Percentiles rank a stretch among this genome's conserved stretches.
These are phyloP conservation scores for Candida awuae DNA, from an alignment of 805 yeast species.

Conservation along the genomic window DNA sequence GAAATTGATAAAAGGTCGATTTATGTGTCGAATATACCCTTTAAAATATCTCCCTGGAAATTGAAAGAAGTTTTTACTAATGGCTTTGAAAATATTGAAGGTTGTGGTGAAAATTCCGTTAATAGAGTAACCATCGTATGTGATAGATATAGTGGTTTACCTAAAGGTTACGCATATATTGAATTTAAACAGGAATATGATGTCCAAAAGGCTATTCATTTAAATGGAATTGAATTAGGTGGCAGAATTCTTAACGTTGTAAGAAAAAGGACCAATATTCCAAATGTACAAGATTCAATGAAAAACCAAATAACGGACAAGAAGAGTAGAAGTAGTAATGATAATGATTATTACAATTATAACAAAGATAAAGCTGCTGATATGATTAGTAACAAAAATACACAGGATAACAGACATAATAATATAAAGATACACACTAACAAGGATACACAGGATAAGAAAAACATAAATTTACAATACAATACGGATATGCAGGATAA, in stretches of 20 bases:
- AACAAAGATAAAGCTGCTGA: conserved; percentile 16
- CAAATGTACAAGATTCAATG: conserved; percentile 32
- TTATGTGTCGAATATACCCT: conserved; percentile 82
- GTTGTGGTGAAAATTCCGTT: conserved; percentile 32
- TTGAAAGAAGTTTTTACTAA: conserved; percentile 62
- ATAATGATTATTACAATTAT: background rate
- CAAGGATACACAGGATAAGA: conserved; percentile 15
- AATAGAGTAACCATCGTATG: conserved; percentile 71
- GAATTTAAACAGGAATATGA: conserved; percentile 61
- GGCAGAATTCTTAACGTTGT: conserved; percentile 63
- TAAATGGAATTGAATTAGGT: conserved; percentile 56
- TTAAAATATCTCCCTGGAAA: conserved; percentile 66
- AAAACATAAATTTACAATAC: background rate
- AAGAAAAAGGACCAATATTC: conserved; percentile 73
- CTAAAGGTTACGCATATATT: conserved; percentile 81
- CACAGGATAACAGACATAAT: conserved; percentile 27
- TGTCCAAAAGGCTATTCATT: conserved; percentile 55
- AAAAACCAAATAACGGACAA: background rate
- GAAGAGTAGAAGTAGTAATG: conserved; percentile 19
- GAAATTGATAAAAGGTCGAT: conserved; percentile 73
- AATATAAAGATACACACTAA: conserved; percentile 27
- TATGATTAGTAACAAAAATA: conserved; percentile 20
- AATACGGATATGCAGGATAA: background rate
- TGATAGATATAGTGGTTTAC: conserved; percentile 65
- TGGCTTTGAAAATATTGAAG: conserved; percentile 37